Evolutionary conservation across 257 asterid genomes (phyloP).

Genomic region (Ajuga chamaepitys): DNA sequence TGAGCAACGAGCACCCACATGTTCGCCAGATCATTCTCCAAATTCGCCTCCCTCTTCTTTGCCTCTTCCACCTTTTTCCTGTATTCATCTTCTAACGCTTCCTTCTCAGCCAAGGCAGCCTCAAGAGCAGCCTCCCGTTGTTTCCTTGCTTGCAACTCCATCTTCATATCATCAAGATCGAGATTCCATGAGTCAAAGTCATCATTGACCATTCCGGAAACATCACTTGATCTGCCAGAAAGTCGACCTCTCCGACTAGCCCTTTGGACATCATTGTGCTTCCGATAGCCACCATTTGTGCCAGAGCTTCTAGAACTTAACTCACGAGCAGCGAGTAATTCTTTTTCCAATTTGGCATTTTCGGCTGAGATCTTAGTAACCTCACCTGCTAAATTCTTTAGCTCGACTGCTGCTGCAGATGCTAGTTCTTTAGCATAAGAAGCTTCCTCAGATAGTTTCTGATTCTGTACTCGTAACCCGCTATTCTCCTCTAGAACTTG

Average conservation of each 20-base stretch:
- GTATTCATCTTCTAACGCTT: slow-evolving; percentile 62
- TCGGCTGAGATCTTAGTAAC: slow-evolving; percentile 77
- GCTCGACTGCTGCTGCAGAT: slow-evolving; percentile 89
- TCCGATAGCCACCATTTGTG: slow-evolving; percentile 37
- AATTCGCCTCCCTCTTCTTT: slow-evolving; percentile 70
- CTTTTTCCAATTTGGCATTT: slow-evolving; percentile 76
- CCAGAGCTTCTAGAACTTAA: slow-evolving; percentile 52
- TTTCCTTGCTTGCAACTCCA: slow-evolving; percentile 83
- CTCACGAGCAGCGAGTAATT: slow-evolving; percentile 56
- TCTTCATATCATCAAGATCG: slow-evolving; percentile 58
- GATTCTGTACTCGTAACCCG: slow-evolving; percentile 76
- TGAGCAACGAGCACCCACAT: slow-evolving; percentile 99
- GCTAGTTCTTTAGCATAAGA: slow-evolving; percentile 95
- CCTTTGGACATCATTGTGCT: slow-evolving; percentile 45
- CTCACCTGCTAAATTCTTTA: slow-evolving; percentile 84
- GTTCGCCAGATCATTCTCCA: slow-evolving; percentile 88
- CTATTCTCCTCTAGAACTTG: slow-evolving; percentile 80
- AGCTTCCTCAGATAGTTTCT: slow-evolving; percentile 86
- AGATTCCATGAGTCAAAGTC: slow-evolving; percentile 70
- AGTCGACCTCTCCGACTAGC: slow-evolving; percentile 55
- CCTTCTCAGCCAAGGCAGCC: slow-evolving; percentile 85
- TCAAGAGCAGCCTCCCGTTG: slow-evolving; percentile 77
- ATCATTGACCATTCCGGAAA: slow-evolving; percentile 41
- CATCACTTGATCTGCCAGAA: slow-evolving; percentile 42
- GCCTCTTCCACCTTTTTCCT: slow-evolving; percentile 72